Evolutionary conservation across 257 asterid species (phyloP).

Genomic region (Marsdenia floribunda): DNA sequence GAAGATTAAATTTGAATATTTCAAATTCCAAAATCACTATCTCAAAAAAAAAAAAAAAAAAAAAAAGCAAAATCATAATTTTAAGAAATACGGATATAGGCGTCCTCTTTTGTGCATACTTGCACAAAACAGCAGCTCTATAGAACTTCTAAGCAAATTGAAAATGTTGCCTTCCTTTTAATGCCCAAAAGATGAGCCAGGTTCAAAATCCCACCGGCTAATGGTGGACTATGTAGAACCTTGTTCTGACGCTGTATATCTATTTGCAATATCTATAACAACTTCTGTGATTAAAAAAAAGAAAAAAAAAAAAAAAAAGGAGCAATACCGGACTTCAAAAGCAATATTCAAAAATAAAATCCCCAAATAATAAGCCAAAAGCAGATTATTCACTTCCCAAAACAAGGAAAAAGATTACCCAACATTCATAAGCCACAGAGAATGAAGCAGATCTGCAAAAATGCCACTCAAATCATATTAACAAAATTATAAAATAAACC

Average conservation of each 20-base stretch:
- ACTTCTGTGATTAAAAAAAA: not conserved
- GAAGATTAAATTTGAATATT: too few relatives aligned
- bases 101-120: not conserved
- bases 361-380: not conserved
- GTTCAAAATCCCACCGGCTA: too few relatives aligned
- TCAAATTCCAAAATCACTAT: too few relatives aligned
- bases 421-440: not conserved
- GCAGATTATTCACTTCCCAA: too few relatives aligned
- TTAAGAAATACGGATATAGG: not conserved
- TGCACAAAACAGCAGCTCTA: not conserved
- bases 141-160: too few relatives aligned
- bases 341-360: not conserved
- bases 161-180: too few relatives aligned
- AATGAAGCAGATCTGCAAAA: slow-evolving; percentile 21
- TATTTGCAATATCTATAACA: not conserved
- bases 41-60: too few relatives aligned
- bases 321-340: not conserved
- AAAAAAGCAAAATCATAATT: not conserved
- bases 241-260: not conserved
- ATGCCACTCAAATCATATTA: not conserved
- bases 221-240: too few relatives aligned
- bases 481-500: not conserved
- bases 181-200: too few relatives aligned
- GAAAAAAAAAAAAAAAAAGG: too few relatives aligned
- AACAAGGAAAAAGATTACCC: too few relatives aligned